These are phyloP conservation scores for Colletotrichum gloeosporioides DNA, from an alignment of 2,329 filamentous ascomycete species.

Conservation along the genomic window DNA sequence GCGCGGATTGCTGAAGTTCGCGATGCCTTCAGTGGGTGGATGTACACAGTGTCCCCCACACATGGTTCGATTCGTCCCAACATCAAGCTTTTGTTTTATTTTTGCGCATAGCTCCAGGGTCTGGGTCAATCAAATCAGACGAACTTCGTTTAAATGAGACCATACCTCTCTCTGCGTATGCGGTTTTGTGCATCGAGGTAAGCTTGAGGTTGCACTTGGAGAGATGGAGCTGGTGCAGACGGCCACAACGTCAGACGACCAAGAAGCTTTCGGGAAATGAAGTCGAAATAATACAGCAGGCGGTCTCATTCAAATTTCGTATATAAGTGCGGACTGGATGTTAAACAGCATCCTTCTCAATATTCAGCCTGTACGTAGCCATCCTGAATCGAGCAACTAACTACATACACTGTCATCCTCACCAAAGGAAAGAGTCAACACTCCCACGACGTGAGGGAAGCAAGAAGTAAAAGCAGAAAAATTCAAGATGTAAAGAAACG, in stretches of 20 bases:
- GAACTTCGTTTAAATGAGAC: not conserved
- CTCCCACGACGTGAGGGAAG: not conserved
- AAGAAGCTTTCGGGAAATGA: no score
- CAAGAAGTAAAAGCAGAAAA: not conserved
- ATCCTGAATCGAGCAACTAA: not conserved
- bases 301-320: not conserved
- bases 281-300: not conserved
- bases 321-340: not conserved
- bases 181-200: not conserved
- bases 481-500: not conserved
- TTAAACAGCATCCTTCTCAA: not conserved
- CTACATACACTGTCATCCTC: conserved; percentile 3
- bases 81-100: not conserved
- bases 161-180: not conserved
- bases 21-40: not conserved
- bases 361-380: not conserved
- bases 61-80: conserved; percentile 1
- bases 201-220: not conserved
- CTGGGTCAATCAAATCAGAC: not conserved
- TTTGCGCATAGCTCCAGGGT: not conserved
- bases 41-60: not conserved
- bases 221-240: not conserved
- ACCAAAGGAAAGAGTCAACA: not conserved
- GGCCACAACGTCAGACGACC: not conserved
- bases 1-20: not conserved